These are phyloP conservation scores for Fagus sylvatica DNA, from an alignment of 306 rosid genomes.

Conservation along the genomic window DNA sequence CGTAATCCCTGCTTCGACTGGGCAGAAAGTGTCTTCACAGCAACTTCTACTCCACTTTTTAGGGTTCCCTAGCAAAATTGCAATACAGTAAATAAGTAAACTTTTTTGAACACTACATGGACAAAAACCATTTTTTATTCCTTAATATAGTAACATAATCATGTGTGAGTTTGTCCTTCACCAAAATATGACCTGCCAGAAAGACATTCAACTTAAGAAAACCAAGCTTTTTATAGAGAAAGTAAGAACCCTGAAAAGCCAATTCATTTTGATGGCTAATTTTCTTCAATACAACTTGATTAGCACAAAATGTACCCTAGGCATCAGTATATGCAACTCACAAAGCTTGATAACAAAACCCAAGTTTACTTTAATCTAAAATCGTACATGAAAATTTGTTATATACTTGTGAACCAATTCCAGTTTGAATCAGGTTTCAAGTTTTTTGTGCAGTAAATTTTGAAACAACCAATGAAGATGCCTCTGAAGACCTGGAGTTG, in stretches of 20 bases:
- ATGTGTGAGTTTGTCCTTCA: background rate
- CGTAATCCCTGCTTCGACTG: conserved; percentile 87
- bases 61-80: conserved; percentile 70
- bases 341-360: background rate
- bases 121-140: background rate
- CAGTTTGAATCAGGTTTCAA: background rate
- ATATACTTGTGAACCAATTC: background rate
- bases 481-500: background rate
- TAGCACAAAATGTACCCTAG: background rate
- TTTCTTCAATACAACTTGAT: background rate
- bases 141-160: background rate
- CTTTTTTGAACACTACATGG: background rate
- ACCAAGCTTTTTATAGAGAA: background rate
- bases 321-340: background rate
- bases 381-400: background rate
- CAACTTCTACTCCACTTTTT: conserved; percentile 57
- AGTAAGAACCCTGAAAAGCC: background rate
- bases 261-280: background rate
- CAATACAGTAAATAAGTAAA: conserved; percentile 3
- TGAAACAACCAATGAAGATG: conserved; percentile 7
- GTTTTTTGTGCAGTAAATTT: background rate
- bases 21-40: conserved; percentile 87
- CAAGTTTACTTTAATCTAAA: background rate
- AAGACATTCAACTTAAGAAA: background rate
- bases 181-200: background rate